Percentiles rank a stretch among this genome's conserved stretches.
phyloP scores from a whole-genome alignment of 352 stramenopile genomes.

The Phytopythium aichiense region DNA sequence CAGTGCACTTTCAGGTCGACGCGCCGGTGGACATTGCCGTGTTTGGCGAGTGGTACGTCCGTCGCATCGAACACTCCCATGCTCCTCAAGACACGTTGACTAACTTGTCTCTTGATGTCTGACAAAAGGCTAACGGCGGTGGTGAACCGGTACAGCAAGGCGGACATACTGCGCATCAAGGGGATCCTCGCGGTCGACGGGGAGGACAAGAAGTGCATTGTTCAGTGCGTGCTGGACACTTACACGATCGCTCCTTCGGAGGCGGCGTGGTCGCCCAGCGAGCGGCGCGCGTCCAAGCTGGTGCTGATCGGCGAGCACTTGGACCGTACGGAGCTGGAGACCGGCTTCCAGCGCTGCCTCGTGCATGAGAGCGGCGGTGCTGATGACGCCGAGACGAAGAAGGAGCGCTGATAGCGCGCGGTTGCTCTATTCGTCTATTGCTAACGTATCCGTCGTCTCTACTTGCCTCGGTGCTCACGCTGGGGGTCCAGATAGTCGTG shows the following conservation, averaged over 20 bases:
- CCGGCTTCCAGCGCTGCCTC: conserved; percentile 42
- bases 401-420: conserved; percentile 18
- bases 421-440: too few species aligned
- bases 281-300: conserved; percentile 41
- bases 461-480: too few species aligned
- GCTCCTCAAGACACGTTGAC: too few species aligned
- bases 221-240: conserved; percentile 71
- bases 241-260: conserved; percentile 64
- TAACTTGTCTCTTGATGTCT: background rate
- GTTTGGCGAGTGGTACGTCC: conserved; percentile 52
- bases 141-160: conserved; percentile 48
- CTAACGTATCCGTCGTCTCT: too few species aligned
- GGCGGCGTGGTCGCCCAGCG: conserved; percentile 19
- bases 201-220: conserved; percentile 45
- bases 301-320: conserved; percentile 68
- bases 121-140: conserved; percentile 35
- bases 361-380: conserved; percentile 2
- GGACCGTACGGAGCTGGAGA: conserved; percentile 34
- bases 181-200: conserved; percentile 45
- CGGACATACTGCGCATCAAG: conserved; percentile 63
- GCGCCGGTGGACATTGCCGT: conserved; percentile 36
- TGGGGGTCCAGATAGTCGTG: too few species aligned
- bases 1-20: conserved; percentile 51
- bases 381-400: conserved; percentile 17
- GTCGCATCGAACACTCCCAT: too few species aligned